Evolutionary conservation across 169 alveolate genomes (phyloP), one percentile per base, ranked within the genome.

Genomic region (Cyclospora cayetanensis): DNA sequence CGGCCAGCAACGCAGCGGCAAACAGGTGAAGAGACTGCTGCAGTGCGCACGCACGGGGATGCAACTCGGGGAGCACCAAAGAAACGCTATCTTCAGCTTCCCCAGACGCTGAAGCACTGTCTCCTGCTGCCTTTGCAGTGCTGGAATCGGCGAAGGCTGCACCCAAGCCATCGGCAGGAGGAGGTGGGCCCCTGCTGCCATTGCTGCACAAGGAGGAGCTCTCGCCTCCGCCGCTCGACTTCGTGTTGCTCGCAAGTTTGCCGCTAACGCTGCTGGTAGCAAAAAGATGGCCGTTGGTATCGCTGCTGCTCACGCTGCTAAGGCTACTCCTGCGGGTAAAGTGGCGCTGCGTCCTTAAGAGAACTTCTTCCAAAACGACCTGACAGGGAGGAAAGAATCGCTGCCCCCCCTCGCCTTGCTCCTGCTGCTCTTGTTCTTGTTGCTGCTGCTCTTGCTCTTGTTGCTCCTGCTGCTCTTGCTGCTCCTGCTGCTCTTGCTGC

Each of bases 391-490:
- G 79, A 22, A 66, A 66, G 79, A 66, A 66, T 4, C n/a, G 35
- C 7, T 60, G 35, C 29, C n/a, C 72, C 72, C 4, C 7, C 7
- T 60, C 35, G 35, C 4, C 35, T 29, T 9, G 72, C 72, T 9
- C 35, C n/a, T 60, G 72, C 72, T 60, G 72, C 72, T 60, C 46
- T 43, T 66, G 46, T 43, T 66, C 42, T 27, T 66, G 79, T 22
- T 66, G 79, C 43, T 66, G 79, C 79, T 66, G 79, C 79, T 66
- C 46, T 43, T 4, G 79, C n/a, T 60, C 35, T 29, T 60, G 79
- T 3, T 66, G 79, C 46, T 4, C n/a, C n/a, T n/a, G n/a, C n/a
- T n/a, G n/a, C n/a, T n/a, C n/a, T n/a, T 27, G 79, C 79, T 66
- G 72, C 72, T 60, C 35, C 35, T 60, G 72, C 35, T 46, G 70